These are phyloP conservation scores for Phytophthora pluvialis DNA, from an alignment of 352 stramenopile genomes.

Conservation along the genomic window DNA sequence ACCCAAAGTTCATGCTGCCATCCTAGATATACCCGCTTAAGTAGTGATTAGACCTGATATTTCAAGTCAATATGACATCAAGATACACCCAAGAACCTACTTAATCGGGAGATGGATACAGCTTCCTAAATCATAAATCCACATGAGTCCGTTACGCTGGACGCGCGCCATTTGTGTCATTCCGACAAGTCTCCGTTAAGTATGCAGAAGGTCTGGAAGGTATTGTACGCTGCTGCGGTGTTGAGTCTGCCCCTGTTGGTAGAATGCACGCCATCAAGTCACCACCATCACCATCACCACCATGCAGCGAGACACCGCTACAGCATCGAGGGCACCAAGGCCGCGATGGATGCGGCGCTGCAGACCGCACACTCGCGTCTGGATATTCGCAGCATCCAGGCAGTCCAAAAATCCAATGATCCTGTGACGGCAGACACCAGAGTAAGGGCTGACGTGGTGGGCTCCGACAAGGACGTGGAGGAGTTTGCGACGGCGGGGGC, in stretches of 20 bases:
- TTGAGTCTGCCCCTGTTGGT: conserved; percentile 8
- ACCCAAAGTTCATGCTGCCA: conserved; percentile 40
- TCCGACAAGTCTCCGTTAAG: conserved; percentile 9
- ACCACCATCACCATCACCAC: conserved; percentile 24
- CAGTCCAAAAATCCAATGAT: conserved; percentile 9
- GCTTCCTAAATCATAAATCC: conserved; percentile 20
- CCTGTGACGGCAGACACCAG: conserved; percentile 23
- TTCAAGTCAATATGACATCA: too few species aligned
- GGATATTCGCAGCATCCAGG: conserved; percentile 44
- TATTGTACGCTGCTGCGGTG: conserved; percentile 6
- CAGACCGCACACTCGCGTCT: conserved; percentile 19
- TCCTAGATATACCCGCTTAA: conserved; percentile 1
- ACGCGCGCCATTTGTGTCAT: conserved; percentile 20
- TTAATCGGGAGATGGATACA: conserved; percentile 2
- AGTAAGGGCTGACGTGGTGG: conserved; percentile 40
- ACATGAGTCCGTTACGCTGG: conserved; percentile 23
- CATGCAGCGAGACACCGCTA: conserved; percentile 34
- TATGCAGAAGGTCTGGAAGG: conserved; percentile 22
- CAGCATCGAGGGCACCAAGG: conserved; percentile 41
- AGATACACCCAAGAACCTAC: too few species aligned
- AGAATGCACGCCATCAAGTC: conserved; percentile 2
- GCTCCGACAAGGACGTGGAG: conserved; percentile 35
- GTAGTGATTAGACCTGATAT: not conserved
- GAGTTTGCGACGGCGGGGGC: conserved; percentile 27
- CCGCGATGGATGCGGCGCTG: conserved; percentile 37